Evolutionary conservation across 2,329 filamentous ascomycete genomes (phyloP).

Genomic region (Colletotrichum sp.): DNA sequence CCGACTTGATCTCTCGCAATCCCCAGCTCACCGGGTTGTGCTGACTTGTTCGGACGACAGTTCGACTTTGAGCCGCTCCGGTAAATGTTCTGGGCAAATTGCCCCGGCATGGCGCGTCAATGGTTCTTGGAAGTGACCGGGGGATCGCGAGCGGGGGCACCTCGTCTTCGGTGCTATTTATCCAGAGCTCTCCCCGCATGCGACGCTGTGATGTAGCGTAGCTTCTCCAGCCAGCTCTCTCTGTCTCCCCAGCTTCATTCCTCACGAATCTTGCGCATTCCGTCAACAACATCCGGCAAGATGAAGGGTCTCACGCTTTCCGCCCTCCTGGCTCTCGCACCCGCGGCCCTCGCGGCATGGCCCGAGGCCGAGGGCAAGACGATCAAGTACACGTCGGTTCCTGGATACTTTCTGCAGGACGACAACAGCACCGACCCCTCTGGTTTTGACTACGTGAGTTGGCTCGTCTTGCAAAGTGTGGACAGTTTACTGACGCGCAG

Average conservation of each 20-base stretch:
- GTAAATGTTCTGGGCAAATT: conserved; percentile 8
- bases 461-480: neutral
- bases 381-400: conserved; percentile 64
- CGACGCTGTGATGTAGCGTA: conserved; percentile 6
- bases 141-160: conserved; percentile 1
- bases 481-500: neutral
- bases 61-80: conserved; percentile 9
- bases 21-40: neutral
- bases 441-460: conserved; percentile 68
- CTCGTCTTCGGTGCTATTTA: conserved; percentile 12
- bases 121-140: neutral
- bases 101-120: conserved; percentile 20
- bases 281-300: conserved; percentile 22
- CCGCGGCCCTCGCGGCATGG: conserved; percentile 33
- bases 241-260: neutral
- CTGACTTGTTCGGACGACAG: neutral
- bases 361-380: conserved; percentile 38
- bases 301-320: conserved; percentile 38
- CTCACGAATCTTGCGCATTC: neutral
- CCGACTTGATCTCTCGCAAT: neutral
- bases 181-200: conserved; percentile 5
- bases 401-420: conserved; percentile 70
- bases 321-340: conserved; percentile 31
- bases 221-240: neutral
- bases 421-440: conserved; percentile 57